Conservation (phyloP, 169 alveolate genomes). For the Cryptosporidium ryanae region DNA sequence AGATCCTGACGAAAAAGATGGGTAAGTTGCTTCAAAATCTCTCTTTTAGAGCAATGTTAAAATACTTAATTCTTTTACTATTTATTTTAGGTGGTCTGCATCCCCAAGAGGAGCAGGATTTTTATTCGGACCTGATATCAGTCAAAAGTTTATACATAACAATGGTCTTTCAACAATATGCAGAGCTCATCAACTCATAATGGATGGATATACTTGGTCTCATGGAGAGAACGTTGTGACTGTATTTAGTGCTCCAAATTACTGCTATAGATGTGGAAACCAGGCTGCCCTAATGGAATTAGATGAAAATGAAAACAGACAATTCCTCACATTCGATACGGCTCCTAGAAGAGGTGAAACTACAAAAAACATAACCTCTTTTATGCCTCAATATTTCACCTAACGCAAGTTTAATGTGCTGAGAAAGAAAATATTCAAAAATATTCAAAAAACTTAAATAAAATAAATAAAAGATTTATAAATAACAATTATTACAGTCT, state of each 20-base stretch:
- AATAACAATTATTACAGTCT: neutral
- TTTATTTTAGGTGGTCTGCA: constrained; percentile 88
- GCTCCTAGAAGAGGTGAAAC: constrained; percentile 88
- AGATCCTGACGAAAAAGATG: constrained; percentile 94
- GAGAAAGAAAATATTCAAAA: neutral
- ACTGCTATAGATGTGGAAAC: constrained; percentile 95
- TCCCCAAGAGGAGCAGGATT: constrained; percentile 99
- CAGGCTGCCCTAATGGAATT: constrained; percentile 95
- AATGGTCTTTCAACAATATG: constrained; percentile 94
- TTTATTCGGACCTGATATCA: constrained; percentile 95
- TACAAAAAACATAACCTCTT: constrained; percentile 13
- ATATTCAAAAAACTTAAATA: neutral
- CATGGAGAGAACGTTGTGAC: constrained; percentile 93
- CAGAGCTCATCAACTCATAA: constrained; percentile 96
- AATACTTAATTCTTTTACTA: neutral
- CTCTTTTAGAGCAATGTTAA: constrained; percentile 12
- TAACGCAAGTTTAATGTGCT: neutral
- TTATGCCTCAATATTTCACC: constrained; percentile 67
- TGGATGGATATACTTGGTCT: constrained; percentile 92
- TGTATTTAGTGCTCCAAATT: constrained; percentile 95
- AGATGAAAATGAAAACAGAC: constrained; percentile 92
- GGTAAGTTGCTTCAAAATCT: constrained; percentile 74
- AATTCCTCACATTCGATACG: constrained; percentile 87
- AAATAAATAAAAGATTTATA: neutral
- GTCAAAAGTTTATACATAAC: constrained; percentile 89